These are phyloP conservation scores for Sarocladiaceae sp. DNA, from an alignment of 2,329 filamentous ascomycete species.

Conservation along the genomic window DNA sequence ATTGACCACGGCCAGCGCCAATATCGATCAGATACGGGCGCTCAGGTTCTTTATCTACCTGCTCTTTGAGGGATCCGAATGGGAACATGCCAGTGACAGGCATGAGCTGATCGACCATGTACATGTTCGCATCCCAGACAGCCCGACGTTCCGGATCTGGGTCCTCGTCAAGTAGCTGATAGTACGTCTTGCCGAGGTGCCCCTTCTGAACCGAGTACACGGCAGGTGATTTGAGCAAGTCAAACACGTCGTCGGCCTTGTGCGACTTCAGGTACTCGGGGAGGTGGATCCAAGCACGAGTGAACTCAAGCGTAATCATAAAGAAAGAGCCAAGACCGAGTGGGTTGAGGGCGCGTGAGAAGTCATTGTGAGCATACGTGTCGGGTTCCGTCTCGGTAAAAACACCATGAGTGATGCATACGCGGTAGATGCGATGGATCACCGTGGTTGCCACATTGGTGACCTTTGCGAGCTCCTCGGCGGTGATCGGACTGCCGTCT, in stretches of 20 bases:
- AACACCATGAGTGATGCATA: slow-evolving; percentile 24
- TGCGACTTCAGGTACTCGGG: slow-evolving; percentile 28
- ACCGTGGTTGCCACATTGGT: slow-evolving; percentile 25
- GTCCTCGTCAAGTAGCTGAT: slow-evolving; percentile 26
- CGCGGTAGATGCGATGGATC: slow-evolving; percentile 26
- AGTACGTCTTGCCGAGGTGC: slow-evolving; percentile 28
- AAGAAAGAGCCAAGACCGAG: slow-evolving; percentile 25
- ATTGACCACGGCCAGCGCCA: slow-evolving; percentile 26
- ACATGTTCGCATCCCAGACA: slow-evolving; percentile 29
- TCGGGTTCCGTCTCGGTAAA: slow-evolving; percentile 23
- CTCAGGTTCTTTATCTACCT: slow-evolving; percentile 23
- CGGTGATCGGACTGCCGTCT: slow-evolving; percentile 18
- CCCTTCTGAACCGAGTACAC: slow-evolving; percentile 26
- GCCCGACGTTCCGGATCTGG: slow-evolving; percentile 22
- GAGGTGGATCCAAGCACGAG: slow-evolving; percentile 17
- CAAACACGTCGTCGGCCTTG: slow-evolving; percentile 24
- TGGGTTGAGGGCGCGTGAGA: slow-evolving; percentile 23
- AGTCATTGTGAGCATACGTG: slow-evolving; percentile 27
- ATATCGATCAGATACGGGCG: slow-evolving; percentile 27
- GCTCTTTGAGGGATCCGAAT: slow-evolving; percentile 22
- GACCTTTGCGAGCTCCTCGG: slow-evolving; percentile 15
- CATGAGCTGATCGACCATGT: slow-evolving; percentile 26
- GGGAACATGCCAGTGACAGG: slow-evolving; percentile 32
- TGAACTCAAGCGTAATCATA: slow-evolving; percentile 26
- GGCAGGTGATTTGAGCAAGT: slow-evolving; percentile 27